Conservation (phyloP, 352 stramenopile species). For the Phytophthora sojae region DNA sequence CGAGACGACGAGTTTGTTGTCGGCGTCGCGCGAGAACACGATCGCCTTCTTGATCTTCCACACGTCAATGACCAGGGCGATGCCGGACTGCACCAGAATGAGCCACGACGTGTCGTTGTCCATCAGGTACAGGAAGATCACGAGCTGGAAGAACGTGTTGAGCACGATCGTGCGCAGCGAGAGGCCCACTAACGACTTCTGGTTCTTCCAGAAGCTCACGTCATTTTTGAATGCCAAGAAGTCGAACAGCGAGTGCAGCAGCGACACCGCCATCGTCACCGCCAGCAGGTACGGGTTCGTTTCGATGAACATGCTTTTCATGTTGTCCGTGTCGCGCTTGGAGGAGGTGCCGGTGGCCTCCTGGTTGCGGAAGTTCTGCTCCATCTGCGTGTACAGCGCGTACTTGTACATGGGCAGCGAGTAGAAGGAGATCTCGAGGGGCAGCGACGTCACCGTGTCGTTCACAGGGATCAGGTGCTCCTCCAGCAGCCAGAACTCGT, state of each 20-base stretch:
- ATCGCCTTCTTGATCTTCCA: conserved; percentile 96
- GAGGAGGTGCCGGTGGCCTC: conserved; percentile 91
- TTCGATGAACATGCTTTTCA: conserved; percentile 97
- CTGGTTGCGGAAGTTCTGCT: conserved; percentile 93
- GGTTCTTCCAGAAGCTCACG: conserved; percentile 98
- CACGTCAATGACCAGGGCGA: conserved; percentile 88
- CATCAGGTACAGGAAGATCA: conserved; percentile 98
- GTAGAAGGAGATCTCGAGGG: conserved; percentile 90
- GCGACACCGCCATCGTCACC: conserved; percentile 95
- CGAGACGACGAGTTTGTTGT: conserved; percentile 85
- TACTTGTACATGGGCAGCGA: conserved; percentile 91
- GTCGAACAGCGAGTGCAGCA: conserved; percentile 98
- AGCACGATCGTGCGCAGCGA: conserved; percentile 94
- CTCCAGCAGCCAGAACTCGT: conserved; percentile 95
- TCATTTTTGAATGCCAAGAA: conserved; percentile 99
- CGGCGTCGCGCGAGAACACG: conserved; percentile 78
- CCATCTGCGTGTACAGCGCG: conserved; percentile 94
- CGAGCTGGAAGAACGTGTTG: conserved; percentile 97
- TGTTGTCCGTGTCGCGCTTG: conserved; percentile 91
- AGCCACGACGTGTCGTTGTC: conserved; percentile 98
- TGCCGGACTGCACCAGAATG: conserved; percentile 90
- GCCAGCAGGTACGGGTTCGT: conserved; percentile 97
- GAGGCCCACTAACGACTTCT: conserved; percentile 97
- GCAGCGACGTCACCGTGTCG: conserved; percentile 76
- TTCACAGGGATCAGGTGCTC: conserved; percentile 92